Evolutionary conservation across 345 rosid species (phyloP).

Genomic region (Euphorbia tirucalli): DNA sequence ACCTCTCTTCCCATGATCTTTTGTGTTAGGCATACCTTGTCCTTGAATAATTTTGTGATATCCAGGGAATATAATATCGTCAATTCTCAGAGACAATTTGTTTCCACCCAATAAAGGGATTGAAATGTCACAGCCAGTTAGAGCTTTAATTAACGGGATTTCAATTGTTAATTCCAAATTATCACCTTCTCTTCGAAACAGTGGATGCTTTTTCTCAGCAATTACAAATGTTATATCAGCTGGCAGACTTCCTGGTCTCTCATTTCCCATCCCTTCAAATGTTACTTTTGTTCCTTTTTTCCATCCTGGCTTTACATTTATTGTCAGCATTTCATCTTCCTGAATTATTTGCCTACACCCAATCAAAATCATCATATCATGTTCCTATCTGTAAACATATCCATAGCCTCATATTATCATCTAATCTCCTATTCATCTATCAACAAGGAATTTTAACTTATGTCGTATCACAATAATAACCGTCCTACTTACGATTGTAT

Average conservation of each 20-base stretch:
- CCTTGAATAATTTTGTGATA: conserved; percentile 42
- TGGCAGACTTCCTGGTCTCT: conserved; percentile 53
- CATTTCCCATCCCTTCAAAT: conserved; percentile 78
- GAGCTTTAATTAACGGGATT: conserved; percentile 60
- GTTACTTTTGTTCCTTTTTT: conserved; percentile 72
- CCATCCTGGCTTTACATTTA: conserved; percentile 90
- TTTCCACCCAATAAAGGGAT: conserved; percentile 61
- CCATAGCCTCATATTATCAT: too few species aligned
- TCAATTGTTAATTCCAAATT: conserved; percentile 53
- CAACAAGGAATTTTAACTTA: too few species aligned
- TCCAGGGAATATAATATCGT: conserved; percentile 60
- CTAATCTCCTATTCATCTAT: too few species aligned
- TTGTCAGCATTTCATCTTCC: conserved; percentile 60
- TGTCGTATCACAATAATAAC: too few species aligned
- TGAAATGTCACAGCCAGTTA: conserved; percentile 52
- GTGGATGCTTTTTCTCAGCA: conserved; percentile 51
- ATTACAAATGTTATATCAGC: conserved; percentile 66
- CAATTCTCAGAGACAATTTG: conserved; percentile 31
- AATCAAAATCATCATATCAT: too few species aligned
- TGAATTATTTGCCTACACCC: conserved; percentile 43
- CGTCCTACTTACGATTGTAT: too few species aligned
- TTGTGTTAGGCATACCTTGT: conserved; percentile 66
- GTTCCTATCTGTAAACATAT: neutral
- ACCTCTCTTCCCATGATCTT: conserved; percentile 55
- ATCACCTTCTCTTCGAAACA: conserved; percentile 64